phyloP scores from a whole-genome alignment of 805 yeast species.

The Kazachstania bromeliacearum region DNA sequence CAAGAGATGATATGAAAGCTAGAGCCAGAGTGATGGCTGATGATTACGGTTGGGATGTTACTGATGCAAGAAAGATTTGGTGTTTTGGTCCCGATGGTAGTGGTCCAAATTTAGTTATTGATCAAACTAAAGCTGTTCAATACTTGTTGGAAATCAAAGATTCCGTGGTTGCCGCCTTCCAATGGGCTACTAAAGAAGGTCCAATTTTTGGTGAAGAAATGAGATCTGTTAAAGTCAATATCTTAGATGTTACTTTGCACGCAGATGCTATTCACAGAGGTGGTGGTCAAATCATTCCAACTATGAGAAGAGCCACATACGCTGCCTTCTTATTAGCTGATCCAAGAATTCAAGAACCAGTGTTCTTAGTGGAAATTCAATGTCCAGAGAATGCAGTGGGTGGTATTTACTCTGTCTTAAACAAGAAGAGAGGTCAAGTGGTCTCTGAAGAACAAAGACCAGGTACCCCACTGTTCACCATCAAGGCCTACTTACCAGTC shows the following conservation, averaged over 20 bases:
- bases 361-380: constrained; percentile 97
- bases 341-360: constrained; percentile 99
- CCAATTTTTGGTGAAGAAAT: constrained; percentile 94
- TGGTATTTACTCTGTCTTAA: constrained; percentile 99
- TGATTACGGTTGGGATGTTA: constrained; percentile 98
- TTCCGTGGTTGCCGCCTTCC: constrained; percentile 99
- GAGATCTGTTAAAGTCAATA: constrained; percentile 95
- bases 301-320: constrained; percentile 99
- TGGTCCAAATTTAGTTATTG: constrained; percentile 98
- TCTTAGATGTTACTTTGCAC: constrained; percentile 97
- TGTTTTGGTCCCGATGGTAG: constrained; percentile 99
- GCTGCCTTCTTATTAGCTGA: constrained; percentile 97
- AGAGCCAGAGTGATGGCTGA: constrained; percentile 99
- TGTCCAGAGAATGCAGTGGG: constrained; percentile 99
- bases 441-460: constrained; percentile 99
- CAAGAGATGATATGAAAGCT: constrained; percentile 96
- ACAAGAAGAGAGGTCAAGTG: constrained; percentile 99
- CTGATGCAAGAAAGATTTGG: constrained; percentile 99
- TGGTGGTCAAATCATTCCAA: constrained; percentile 99
- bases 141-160: constrained; percentile 98
- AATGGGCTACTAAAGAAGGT: constrained; percentile 99
- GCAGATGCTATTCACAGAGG: constrained; percentile 99
- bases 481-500: constrained; percentile 99
- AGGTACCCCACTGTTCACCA: constrained; percentile 99
- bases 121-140: constrained; percentile 99